Conservation (phyloP, 345 rosid species). For the Eutrema japonicum region DNA sequence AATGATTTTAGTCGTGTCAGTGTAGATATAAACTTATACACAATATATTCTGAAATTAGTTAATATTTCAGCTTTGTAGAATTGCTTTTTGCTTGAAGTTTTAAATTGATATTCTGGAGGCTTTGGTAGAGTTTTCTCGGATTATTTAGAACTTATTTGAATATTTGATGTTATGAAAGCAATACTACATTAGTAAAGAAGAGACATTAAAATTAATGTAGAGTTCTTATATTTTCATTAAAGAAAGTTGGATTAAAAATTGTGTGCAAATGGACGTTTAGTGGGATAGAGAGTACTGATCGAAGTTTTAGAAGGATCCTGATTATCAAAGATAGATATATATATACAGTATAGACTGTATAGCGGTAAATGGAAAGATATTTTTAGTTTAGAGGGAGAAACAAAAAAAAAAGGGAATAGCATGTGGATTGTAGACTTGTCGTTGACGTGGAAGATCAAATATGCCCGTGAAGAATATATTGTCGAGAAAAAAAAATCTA, state of each 20-base stretch:
- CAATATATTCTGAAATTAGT: not conserved
- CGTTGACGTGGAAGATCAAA: constrained; percentile 24
- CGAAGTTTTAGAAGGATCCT: not conserved
- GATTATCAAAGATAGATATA: not conserved
- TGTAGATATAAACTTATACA: not conserved
- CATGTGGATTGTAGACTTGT: constrained; percentile 27
- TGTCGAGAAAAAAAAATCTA: constrained; percentile 12
- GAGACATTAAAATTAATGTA: not conserved
- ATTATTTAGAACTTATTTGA: not conserved
- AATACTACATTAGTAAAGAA: not conserved
- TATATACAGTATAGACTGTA: not conserved
- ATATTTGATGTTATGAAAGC: not conserved
- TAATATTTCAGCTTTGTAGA: not conserved
- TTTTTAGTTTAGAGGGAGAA: not conserved
- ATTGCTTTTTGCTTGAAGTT: not conserved
- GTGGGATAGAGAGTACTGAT: not conserved
- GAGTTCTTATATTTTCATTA: not conserved
- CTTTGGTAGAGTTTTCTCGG: not conserved
- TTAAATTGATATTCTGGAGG: not conserved
- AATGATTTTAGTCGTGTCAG: not conserved
- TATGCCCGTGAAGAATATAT: constrained; percentile 23
- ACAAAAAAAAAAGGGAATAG: not conserved
- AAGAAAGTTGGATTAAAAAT: not conserved
- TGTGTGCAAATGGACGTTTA: not conserved
- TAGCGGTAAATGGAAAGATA: too few species aligned